Base-by-base conservation (phyloP, 345 rosid species). In the Brassica rapa region DNA sequence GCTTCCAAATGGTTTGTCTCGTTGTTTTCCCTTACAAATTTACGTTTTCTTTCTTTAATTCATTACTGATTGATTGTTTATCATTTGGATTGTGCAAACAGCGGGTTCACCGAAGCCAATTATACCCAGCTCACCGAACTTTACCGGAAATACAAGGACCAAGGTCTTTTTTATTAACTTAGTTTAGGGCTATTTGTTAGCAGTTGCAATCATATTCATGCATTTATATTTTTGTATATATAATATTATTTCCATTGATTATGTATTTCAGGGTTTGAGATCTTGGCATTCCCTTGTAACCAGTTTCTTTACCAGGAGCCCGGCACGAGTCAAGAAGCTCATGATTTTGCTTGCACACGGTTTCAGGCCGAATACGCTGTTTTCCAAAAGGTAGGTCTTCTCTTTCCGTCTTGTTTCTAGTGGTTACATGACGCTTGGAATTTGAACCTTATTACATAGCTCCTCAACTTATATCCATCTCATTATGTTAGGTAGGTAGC, bases 311-410 rank as follows among this genome's bases (percentile, higher is more conserved):
- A 80, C 71, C 97, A 92, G 81, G 92, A 90, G 81, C 97, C 97
- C 3, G 91, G 88, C 53, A 70, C 93, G 4, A 93, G 93, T 64
- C 79, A 87, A 89, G 94, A 86, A 21, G 87, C 86, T 62, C 77
- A 87, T 30, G 78, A 90, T 74, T 93, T 93, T 84, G 97, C 96
- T 15, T 93, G 97, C 76, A 85, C 94, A 0, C 86, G 90, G 80
- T 93, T 68, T 85, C 84, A 93, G 84, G 97, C 98, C 41, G 97
- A 91, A 75, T 92, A 92, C 82, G 94, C 96, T 12, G 83, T 92
- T 72, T 90, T 92, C 84, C 89, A 85, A n/a, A 92, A 92, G 94
- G 97, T 89, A 74, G 30, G 21, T 62, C 4, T 43, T 68, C 24
- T 32, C 62, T 19, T 19, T 19, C 19, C 0, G 19, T 19, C 19